A percentile compares a stretch with the other conserved stretches of the same genome.
These are phyloP conservation scores for Plectosphaerella plurivora DNA, from an alignment of 2,329 filamentous ascomycete species.

Conservation along the genomic window DNA sequence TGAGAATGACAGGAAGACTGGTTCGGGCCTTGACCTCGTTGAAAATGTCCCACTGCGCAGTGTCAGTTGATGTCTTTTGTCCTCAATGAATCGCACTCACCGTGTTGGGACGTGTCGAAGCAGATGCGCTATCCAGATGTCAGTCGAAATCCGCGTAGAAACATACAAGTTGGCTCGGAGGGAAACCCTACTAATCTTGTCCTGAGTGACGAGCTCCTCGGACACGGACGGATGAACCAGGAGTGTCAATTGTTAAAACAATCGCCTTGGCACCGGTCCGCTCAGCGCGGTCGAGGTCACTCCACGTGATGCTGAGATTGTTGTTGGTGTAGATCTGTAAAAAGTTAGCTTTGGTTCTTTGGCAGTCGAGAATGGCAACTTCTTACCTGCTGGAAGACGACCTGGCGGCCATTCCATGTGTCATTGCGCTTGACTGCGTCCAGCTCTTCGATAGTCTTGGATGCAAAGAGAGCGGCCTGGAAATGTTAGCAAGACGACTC, in stretches of 20 bases:
- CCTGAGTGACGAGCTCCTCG: conserved; percentile 14
- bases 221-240: conserved; percentile 13
- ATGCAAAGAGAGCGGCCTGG: conserved; percentile 22
- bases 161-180: background rate
- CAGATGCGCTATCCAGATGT: background rate
- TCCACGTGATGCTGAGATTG: conserved; percentile 26
- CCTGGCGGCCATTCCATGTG: conserved; percentile 19
- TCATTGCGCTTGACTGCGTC: conserved; percentile 18
- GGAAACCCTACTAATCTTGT: background rate
- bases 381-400: conserved; percentile 26
- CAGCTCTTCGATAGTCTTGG: conserved; percentile 28
- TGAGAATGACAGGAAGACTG: conserved; percentile 29
- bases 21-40: conserved; percentile 23
- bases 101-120: conserved; percentile 5
- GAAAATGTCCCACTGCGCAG: conserved; percentile 16
- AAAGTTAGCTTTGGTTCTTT: background rate
- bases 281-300: conserved; percentile 25
- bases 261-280: conserved; percentile 28
- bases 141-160: background rate
- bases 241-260: conserved; percentile 30
- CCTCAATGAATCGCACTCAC: background rate
- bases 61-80: background rate
- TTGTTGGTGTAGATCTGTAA: conserved; percentile 23
- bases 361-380: background rate
- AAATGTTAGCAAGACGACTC: background rate